Base-by-base conservation (phyloP, 2,329 filamentous ascomycete genomes). In the Pseudogymnoascus sp. region DNA sequence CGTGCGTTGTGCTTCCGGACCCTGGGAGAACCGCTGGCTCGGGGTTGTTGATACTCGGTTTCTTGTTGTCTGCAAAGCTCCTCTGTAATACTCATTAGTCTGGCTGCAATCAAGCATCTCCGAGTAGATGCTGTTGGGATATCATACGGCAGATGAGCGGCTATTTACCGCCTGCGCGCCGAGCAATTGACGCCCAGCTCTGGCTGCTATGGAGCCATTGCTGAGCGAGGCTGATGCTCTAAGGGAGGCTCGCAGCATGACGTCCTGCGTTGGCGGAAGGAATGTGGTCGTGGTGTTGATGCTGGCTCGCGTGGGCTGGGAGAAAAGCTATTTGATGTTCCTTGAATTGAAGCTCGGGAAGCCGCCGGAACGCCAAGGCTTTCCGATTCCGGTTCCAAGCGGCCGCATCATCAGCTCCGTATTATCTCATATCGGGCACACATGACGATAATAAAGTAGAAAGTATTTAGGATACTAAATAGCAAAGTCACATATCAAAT, bases 171-270 rank as follows among this genome's bases (percentile, higher is more conserved):
- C 73, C 65, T 76, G 75, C 66, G 75, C 72, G 68, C 74, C 72
- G 67, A 82, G 81, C 83, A 83, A 86, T 85, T 86, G 84, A 75
- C 80, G 82, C 75, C 77, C 77, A 70, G 78, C 78, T 73, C 78
- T 76, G 71, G 81, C 78, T 75, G 78, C 78, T 74, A 78, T 71
- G 72, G 83, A 78, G 78, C 78, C 81, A 75, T 78, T 77, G 77
- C 81, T 78, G 75, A 86, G 77, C 72, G 80, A 79, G 80, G 80
- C 84, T 74, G 82, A 82, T 76, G 85, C 85, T 79, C 81, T 83
- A 79, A 87, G 78, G 77, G 85, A 87, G 76, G 83, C 84, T 80
- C 85, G 85, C 83, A 88, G 82, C 85, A 88, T 88, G 80, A 80
- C 79, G 78, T 78, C 79, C 78, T 80, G 76, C 74, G 69, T 69